A percentile compares a stretch with the other conserved stretches of the same genome.
phyloP scores from a whole-genome alignment of 257 asterid genomes.

The Euphrasia confusa region DNA sequence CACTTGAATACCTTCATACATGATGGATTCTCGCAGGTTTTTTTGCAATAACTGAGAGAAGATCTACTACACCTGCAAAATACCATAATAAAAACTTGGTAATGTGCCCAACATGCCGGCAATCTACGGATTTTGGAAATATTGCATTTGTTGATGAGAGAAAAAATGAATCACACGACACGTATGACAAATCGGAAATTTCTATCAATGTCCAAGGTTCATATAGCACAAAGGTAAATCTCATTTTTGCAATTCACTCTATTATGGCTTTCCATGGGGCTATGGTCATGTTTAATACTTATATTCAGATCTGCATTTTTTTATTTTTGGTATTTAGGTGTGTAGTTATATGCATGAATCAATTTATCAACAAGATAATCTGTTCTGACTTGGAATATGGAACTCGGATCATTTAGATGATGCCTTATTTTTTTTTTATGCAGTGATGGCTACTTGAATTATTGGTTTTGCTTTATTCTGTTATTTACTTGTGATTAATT shows the following conservation, averaged over 20 bases:
- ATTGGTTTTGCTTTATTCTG: conserved; percentile 10
- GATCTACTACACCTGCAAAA: conserved; percentile 45
- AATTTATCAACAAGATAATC: background rate
- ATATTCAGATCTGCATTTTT: background rate
- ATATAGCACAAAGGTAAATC: conserved; percentile 82
- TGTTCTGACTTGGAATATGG: background rate
- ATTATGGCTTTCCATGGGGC: background rate
- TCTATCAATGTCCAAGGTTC: conserved; percentile 71
- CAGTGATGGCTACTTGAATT: background rate
- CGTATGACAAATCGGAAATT: conserved; percentile 48
- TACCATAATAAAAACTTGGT: conserved; percentile 44
- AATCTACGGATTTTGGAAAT: conserved; percentile 70
- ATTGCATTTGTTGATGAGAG: conserved; percentile 82
- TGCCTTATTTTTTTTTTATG: background rate
- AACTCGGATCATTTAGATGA: background rate
- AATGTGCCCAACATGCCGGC: conserved; percentile 94
- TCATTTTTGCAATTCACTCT: conserved; percentile 10
- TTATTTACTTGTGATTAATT: conserved; percentile 8
- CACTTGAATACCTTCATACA: conserved; percentile 15
- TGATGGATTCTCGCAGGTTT: conserved; percentile 50
- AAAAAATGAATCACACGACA: conserved; percentile 30
- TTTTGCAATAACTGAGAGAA: conserved; percentile 74
- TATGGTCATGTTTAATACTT: conserved; percentile 6
- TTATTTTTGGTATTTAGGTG: background rate
- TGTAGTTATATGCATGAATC: background rate